A percentile compares a stretch with the other conserved stretches of the same genome.
phyloP scores from a whole-genome alignment of 768 basidiomycete species.

The Lyophyllum semitale region DNA sequence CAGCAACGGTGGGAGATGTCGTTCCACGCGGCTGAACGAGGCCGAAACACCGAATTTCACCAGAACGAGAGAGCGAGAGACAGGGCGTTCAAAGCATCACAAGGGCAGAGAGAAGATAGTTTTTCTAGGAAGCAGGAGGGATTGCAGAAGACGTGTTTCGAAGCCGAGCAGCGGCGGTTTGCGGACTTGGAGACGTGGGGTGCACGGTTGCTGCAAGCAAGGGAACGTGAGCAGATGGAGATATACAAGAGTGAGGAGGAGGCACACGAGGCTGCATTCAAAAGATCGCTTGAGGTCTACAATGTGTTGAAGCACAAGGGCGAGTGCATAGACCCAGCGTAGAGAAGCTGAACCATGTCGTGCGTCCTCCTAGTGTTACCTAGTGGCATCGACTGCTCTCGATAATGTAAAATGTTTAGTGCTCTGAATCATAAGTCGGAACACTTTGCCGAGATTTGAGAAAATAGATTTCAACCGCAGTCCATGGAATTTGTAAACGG shows the following conservation, averaged over 20 bases:
- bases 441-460: too few relatives aligned
- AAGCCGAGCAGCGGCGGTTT: neutral
- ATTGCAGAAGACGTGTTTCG: conserved; percentile 4
- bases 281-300: neutral
- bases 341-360: too few relatives aligned
- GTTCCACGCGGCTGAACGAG: neutral
- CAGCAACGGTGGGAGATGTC: neutral
- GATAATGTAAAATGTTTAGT: too few relatives aligned
- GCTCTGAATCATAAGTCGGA: too few relatives aligned
- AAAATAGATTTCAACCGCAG: too few relatives aligned
- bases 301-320: too few relatives aligned
- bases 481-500: too few relatives aligned
- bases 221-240: neutral
- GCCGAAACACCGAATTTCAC: neutral
- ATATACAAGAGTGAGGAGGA: neutral
- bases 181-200: conserved; percentile 2
- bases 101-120: neutral
- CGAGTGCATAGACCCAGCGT: too few relatives aligned
- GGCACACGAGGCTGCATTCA: neutral
- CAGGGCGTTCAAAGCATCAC: neutral
- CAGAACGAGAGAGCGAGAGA: neutral
- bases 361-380: too few relatives aligned
- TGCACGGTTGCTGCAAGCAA: neutral
- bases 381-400: too few relatives aligned
- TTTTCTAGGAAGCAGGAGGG: neutral